These are phyloP conservation scores for Elsinoe perseae DNA, from an alignment of 2,329 filamentous ascomycete species.

Conservation along the genomic window DNA sequence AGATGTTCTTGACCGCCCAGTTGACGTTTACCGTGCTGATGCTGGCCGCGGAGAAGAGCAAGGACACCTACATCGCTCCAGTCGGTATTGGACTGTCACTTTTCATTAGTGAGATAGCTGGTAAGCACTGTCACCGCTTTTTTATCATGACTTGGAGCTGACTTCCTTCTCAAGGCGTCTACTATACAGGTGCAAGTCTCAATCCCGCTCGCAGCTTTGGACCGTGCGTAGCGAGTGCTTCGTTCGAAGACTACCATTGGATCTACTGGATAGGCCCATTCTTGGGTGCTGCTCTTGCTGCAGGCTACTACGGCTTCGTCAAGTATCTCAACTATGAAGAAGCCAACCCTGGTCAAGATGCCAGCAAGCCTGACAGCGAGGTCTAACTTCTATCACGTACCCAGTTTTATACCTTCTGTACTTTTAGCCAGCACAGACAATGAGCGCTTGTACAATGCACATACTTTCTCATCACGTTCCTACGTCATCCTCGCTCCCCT, in stretches of 20 bases:
- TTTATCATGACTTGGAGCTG: neutral
- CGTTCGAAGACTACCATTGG: slow-evolving; percentile 28
- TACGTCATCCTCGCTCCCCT: neutral
- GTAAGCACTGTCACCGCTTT: slow-evolving; percentile 7
- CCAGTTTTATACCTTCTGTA: neutral
- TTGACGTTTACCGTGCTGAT: slow-evolving; percentile 30
- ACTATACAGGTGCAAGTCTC: slow-evolving; percentile 29
- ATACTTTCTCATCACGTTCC: neutral
- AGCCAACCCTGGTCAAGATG: slow-evolving; percentile 27
- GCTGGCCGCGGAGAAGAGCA: slow-evolving; percentile 31
- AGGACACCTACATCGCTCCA: slow-evolving; percentile 27
- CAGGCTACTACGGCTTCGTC: slow-evolving; percentile 25
- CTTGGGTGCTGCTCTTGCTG: slow-evolving; percentile 21
- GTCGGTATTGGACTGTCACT: slow-evolving; percentile 23
- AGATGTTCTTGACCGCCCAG: slow-evolving; percentile 29
- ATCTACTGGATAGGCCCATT: slow-evolving; percentile 25
- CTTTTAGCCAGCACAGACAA: neutral
- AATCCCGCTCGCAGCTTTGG: slow-evolving; percentile 31
- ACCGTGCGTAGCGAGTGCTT: slow-evolving; percentile 25
- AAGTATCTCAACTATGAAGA: slow-evolving; percentile 27
- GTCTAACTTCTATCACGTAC: neutral
- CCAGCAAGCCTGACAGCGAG: slow-evolving; percentile 10
- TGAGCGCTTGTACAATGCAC: neutral
- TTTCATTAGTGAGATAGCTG: slow-evolving; percentile 23
- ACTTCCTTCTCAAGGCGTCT: slow-evolving; percentile 21